Evolutionary conservation across 2,329 filamentous ascomycete species (phyloP).

Genomic region (Tympanopsis confertula): DNA sequence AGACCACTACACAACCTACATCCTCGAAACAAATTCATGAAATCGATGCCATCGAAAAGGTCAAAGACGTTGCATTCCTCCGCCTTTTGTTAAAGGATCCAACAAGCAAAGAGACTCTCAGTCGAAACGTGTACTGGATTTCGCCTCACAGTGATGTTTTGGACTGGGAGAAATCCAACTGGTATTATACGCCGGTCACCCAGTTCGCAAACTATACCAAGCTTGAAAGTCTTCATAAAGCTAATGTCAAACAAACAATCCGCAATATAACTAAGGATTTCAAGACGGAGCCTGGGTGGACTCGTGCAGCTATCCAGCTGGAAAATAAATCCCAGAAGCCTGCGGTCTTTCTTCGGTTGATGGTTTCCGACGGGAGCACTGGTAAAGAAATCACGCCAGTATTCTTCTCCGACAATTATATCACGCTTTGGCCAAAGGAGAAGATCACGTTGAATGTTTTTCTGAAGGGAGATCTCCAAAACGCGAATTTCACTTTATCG

Average conservation of each 20-base stretch:
- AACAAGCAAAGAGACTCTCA: constrained; percentile 20
- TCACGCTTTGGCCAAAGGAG: constrained; percentile 48
- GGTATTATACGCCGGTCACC: constrained; percentile 46
- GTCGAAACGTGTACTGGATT: constrained; percentile 51
- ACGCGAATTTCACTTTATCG: too few species aligned
- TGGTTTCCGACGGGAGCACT: constrained; percentile 26
- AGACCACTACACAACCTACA: constrained; percentile 25
- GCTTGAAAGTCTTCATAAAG: constrained; percentile 28
- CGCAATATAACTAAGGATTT: constrained; percentile 8
- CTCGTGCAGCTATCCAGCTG: constrained; percentile 22
- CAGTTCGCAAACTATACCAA: constrained; percentile 26
- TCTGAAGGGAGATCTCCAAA: constrained; percentile 7
- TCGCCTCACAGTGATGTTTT: constrained; percentile 30
- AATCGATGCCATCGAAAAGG: constrained; percentile 11
- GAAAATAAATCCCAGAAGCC: constrained; percentile 39
- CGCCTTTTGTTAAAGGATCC: constrained; percentile 26
- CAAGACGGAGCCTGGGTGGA: constrained; percentile 3
- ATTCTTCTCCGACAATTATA: constrained; percentile 50
- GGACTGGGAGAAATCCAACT: constrained; percentile 43
- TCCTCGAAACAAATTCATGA: constrained; percentile 14
- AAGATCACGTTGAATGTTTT: constrained; percentile 25
- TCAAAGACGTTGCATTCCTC: constrained; percentile 34
- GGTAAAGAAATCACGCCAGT: constrained; percentile 36
- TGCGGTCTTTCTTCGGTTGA: constrained; percentile 44
- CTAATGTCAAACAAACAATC: constrained; percentile 24